These are phyloP conservation scores for Acanthamoeba divionensis DNA, from an alignment of 208 protist species.

Conservation along the genomic window DNA sequence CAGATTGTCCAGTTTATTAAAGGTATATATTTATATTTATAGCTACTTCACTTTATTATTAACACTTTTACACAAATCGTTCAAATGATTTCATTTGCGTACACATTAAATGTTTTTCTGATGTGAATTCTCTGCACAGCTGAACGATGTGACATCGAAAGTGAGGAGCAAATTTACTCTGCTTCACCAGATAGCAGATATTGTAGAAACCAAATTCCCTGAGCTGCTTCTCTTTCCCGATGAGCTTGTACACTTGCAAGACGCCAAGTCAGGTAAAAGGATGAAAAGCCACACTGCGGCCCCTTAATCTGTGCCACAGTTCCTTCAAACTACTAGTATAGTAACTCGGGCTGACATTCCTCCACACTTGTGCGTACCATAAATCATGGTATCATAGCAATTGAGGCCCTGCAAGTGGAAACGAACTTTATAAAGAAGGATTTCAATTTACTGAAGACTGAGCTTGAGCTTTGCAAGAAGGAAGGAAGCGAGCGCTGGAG, in stretches of 20 bases:
- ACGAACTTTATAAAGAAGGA: not conserved
- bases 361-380: not conserved
- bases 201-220: constrained; percentile 9
- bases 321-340: not conserved
- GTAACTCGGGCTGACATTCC: not conserved
- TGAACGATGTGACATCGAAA: constrained; percentile 15
- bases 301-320: not conserved
- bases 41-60: not conserved
- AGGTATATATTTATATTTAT: not conserved
- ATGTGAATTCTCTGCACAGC: not conserved
- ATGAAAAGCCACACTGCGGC: too few species aligned
- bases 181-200: not conserved
- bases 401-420: constrained; percentile 19
- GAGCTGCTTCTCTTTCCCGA: constrained; percentile 9
- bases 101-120: too few species aligned
- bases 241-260: not conserved
- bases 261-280: not conserved
- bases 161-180: not conserved
- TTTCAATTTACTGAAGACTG: not conserved
- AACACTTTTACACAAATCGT: too few species aligned
- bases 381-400: too few species aligned
- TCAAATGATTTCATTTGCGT: too few species aligned
- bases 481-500: not conserved
- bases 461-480: not conserved
- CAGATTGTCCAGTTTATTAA: not conserved